Evolutionary conservation across 805 yeast genomes (phyloP), one percentile per base, ranked within the genome.

Genomic region (Metschnikowia bowlesiae): DNA sequence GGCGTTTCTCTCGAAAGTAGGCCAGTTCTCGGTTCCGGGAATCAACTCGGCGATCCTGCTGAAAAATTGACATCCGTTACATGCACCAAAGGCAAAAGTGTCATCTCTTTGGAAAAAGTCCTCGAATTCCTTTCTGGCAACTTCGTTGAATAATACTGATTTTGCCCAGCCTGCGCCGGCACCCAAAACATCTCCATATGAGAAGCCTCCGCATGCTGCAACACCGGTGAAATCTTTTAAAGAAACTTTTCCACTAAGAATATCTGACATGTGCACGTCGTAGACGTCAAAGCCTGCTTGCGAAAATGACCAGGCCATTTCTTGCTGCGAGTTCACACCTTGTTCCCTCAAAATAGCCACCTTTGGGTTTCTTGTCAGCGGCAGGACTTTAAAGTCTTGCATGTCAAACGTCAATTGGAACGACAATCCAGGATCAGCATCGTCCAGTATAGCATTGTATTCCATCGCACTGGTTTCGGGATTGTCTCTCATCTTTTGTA

Each of bases 131-230:
- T 75, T 62, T 65, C 94, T 83, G 35, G 92, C 87, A 48, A 71
- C 75, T 35, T 82, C 88, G 65, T 92, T 86, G 79, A 84, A 90
- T 57, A 94, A 73, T 8, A 94, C 96, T 14, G 97, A 89, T 64
- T 89, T 90, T 51, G 99, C 99, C 99, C 99, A 94, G 51, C 99
- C 99, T 48, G 92, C 87, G 66, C 97, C 99, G 34, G 99, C 99
- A 59, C 99, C 99, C 53, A 94, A 76, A 44, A 94, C 99, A 71
- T 94, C 99, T 78, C 99, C 99, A 64, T 91, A 94, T 1, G 97
- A 89, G 77, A 94, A 94, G 13, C 99, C 99, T 70, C 99, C 99
- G 73, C 99, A 95, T 3, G 98, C 98, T 39, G 97, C 98, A 44
- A 94, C 61, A 54, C 99, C 99, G 45, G 85, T 89, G 69, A 94